Evolutionary conservation across 176 grass and related monocot genomes (phyloP), one percentile per base, ranked within the genome.

Genomic region (Carex kokanica): DNA sequence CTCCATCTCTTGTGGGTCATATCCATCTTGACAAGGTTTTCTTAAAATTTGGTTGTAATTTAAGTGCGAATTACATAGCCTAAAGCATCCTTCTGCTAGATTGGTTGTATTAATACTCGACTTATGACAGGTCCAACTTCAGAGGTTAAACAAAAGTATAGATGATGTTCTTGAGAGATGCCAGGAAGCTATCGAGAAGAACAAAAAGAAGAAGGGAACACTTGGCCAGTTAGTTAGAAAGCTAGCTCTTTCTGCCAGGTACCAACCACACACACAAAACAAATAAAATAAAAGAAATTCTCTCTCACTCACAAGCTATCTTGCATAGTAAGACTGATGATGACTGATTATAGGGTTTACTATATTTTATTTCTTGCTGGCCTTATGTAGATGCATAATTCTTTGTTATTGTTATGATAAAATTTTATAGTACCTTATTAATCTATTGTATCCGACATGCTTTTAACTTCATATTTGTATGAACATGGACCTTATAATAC

Each of bases 11-110:
- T 87, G 86, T 95, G 29, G 95, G 95, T 43, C 94, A 97, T 84
- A 90, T 97, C 82, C 94, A 97, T 81, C 83, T 97, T 61, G 90
- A 97, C 55, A 88, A 92, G 94, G 94, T 94, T 66, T 69, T 23
- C 40, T 64, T 54, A n/a, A 38, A 69, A 27, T 53, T 52, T 18
- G 67, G 6, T 25, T 55, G 20, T 32, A 65, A 21, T 82, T 72
- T 85, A 60, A 70, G 70, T 27, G 11, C 38, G 79, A 55, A 51
- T 6, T 69, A 59, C 86, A 69, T 61, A 70, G 49, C 61, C 66
- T 23, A 53, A 59, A 55, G 74, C 16, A 38, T 23, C 78, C 12
- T 74, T 81, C 80, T 64, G 74, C 29, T 27, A 81, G 84, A 55
- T 87, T 17, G 36, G 55, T 54, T 45, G n/a, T 49, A 25, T 65